These are phyloP conservation scores for Cutaneotrichosporon curvatum DNA, from an alignment of 1,284 basidiomycete genomes.

Conservation along the genomic window DNA sequence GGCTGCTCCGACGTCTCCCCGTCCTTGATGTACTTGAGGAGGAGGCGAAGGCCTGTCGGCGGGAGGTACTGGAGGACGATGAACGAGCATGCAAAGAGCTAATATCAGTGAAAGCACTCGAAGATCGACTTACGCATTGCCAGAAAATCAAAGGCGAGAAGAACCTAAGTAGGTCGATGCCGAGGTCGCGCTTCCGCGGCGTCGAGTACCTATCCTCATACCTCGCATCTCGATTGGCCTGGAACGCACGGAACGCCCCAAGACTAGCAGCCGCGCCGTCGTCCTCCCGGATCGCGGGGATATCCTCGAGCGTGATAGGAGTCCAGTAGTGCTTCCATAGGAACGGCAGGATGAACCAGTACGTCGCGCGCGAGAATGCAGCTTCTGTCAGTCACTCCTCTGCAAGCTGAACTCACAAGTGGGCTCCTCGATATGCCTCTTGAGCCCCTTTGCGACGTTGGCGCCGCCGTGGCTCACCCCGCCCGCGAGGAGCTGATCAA, in stretches of 20 bases:
- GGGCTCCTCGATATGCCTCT: conserved; percentile 36
- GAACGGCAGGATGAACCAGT: conserved; percentile 45
- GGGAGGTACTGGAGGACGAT: conserved; percentile 49
- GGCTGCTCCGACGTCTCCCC: conserved; percentile 30
- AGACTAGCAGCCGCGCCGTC: conserved; percentile 48
- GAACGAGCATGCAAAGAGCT: conserved; percentile 47
- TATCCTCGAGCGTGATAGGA: conserved; percentile 46
- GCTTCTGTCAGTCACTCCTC: conserved; percentile 13
- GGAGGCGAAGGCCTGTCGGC: conserved; percentile 49
- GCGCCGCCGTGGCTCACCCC: conserved; percentile 30
- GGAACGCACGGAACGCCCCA: conserved; percentile 44
- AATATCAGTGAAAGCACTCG: conserved; percentile 1
- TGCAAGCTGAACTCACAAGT: conserved; percentile 2
- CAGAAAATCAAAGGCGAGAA: conserved; percentile 20
- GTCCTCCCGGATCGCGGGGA: conserved; percentile 51
- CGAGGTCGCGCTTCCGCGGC: conserved; percentile 39
- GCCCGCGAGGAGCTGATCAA: conserved; percentile 36
- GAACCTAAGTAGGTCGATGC: conserved; percentile 31
- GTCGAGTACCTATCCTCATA: conserved; percentile 21
- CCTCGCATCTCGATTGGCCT: conserved; percentile 20
- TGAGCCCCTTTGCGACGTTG: neutral
- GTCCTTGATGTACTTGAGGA: conserved; percentile 48
- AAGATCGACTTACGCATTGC: conserved; percentile 23
- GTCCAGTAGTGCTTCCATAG: conserved; percentile 47
- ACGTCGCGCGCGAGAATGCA: conserved; percentile 43